phyloP scores from a whole-genome alignment of 2,329 filamentous ascomycete species.

The Cyphellophora attinorum region DNA sequence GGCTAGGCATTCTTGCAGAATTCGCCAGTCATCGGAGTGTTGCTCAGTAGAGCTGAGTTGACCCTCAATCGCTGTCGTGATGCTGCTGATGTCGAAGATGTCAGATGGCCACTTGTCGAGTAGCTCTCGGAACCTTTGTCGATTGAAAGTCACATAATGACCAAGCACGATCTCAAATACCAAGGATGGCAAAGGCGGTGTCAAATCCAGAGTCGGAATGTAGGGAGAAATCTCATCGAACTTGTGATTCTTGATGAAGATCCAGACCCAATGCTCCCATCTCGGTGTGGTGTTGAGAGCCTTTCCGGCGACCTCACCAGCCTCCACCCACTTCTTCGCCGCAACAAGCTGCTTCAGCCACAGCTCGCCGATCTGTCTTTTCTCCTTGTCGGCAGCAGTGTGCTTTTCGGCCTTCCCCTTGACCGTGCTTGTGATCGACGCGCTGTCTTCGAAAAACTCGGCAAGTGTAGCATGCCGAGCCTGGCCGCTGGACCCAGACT shows the following conservation, averaged over 20 bases:
- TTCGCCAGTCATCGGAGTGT: slow-evolving; percentile 77
- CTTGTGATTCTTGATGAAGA: slow-evolving; percentile 74
- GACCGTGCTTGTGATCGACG: slow-evolving; percentile 53
- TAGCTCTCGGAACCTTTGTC: slow-evolving; percentile 64
- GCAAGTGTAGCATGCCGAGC: slow-evolving; percentile 36
- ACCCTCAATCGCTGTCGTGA: slow-evolving; percentile 71
- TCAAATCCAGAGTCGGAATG: slow-evolving; percentile 68
- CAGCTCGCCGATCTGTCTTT: slow-evolving; percentile 78
- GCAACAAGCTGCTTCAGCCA: slow-evolving; percentile 84
- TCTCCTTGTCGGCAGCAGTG: slow-evolving; percentile 73
- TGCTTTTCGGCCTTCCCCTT: slow-evolving; percentile 21
- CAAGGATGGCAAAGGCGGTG: slow-evolving; percentile 66
- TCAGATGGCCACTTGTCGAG: slow-evolving; percentile 77
- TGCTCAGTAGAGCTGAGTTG: slow-evolving; percentile 67
- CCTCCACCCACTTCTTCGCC: slow-evolving; percentile 62
- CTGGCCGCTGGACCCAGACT: slow-evolving; percentile 20
- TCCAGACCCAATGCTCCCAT: slow-evolving; percentile 96
- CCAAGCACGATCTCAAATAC: slow-evolving; percentile 85
- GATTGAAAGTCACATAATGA: slow-evolving; percentile 76
- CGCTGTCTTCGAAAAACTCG: slow-evolving; percentile 66
- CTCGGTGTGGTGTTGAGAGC: slow-evolving; percentile 68
- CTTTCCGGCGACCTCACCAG: slow-evolving; percentile 71
- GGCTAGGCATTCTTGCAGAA: slow-evolving; percentile 78
- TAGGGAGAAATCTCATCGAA: slow-evolving; percentile 83
- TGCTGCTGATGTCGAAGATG: slow-evolving; percentile 67